phyloP scores from a whole-genome alignment of 495 filamentous ascomycete genomes.

The Geoglossum glabrum region DNA sequence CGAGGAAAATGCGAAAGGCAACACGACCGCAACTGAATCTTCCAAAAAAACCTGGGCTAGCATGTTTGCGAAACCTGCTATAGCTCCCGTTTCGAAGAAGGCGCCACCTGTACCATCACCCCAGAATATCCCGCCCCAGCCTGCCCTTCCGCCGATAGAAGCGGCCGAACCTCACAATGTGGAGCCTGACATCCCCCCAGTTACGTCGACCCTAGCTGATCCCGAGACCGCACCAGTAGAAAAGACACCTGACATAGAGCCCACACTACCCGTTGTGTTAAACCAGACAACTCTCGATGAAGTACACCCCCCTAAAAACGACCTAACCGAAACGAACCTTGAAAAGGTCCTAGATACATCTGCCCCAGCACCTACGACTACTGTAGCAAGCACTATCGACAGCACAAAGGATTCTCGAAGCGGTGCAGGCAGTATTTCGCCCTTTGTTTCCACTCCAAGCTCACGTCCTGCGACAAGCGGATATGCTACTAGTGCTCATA shows the following conservation, averaged over 20 bases:
- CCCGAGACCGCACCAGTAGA: not conserved
- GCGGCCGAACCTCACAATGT: not conserved
- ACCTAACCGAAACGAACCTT: conserved; percentile 78
- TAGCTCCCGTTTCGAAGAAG: conserved; percentile 12
- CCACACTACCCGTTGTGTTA: not conserved
- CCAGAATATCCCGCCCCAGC: conserved; percentile 6
- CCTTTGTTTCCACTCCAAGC: conserved; percentile 27
- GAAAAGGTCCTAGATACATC: conserved; percentile 74
- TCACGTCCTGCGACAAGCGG: conserved; percentile 40
- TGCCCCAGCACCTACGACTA: conserved; percentile 50
- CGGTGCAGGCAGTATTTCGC: conserved; percentile 29
- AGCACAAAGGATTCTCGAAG: conserved; percentile 58
- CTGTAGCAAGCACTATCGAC: conserved; percentile 74
- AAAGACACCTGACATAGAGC: not conserved
- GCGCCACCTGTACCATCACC: conserved; percentile 7
- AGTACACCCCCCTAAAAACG: conserved; percentile 43
- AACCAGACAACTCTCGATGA: conserved; percentile 12
- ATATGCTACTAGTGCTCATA: conserved; percentile 54
- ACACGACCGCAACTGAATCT: conserved; percentile 14
- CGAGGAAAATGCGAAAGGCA: conserved; percentile 5
- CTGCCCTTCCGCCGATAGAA: conserved; percentile 2
- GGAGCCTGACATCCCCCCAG: conserved; percentile 1
- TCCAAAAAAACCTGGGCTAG: conserved; percentile 44
- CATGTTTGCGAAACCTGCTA: conserved; percentile 31
- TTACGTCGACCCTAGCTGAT: not conserved